Evolutionary conservation across 1,284 basidiomycete species (phyloP), one percentile per base, ranked within the genome.

Genomic region (Tetrapyrgos nigripes): DNA sequence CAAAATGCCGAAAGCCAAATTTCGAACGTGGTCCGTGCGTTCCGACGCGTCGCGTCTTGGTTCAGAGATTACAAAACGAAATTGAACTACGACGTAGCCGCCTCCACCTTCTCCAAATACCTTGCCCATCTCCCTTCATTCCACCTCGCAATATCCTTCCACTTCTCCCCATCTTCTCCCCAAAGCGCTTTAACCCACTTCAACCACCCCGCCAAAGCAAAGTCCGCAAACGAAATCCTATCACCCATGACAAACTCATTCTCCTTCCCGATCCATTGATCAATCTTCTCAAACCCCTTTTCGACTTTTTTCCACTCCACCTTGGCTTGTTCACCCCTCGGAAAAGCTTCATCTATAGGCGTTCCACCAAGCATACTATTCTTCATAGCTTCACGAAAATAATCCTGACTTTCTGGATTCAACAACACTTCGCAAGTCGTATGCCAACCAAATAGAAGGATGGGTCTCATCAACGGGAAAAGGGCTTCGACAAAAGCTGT

Each of bases 311-410:
- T 57, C 69, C 68, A 72, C 47, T 63, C 43, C 44, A 55, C 55
- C 37, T 57, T 44, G 11, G 55, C 55, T 58, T 62, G 29, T 37
- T 63, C 62, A 43, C 67, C 70, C 10, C 51, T 60, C 21, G 55
- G 55, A 43, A 5, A 62, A 13, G 70, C 6, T 23, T 73, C 69
- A 53, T 73, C 70, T 33, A 77, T 14, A 33, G 31, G 57, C 40
- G 60, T 63, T 50, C 62, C 64, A 19, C 70, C 71, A n/a, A 64
- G 66, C 17, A 17, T 2, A 46, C n/a, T 53, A 65, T 72, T 68
- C 29, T 72, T 66, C n/a, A n/a, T n/a, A 21, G 73, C 71, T n/a
- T 50, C 26, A 26, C 67, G 57, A 62, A 71, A 75, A 62, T 74
- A 77, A 49, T 59, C 66, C 53, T 53, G 53, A 61, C 70, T 72